Evolutionary conservation across 805 yeast genomes (phyloP).

Genomic region (Candida peoriensis): DNA sequence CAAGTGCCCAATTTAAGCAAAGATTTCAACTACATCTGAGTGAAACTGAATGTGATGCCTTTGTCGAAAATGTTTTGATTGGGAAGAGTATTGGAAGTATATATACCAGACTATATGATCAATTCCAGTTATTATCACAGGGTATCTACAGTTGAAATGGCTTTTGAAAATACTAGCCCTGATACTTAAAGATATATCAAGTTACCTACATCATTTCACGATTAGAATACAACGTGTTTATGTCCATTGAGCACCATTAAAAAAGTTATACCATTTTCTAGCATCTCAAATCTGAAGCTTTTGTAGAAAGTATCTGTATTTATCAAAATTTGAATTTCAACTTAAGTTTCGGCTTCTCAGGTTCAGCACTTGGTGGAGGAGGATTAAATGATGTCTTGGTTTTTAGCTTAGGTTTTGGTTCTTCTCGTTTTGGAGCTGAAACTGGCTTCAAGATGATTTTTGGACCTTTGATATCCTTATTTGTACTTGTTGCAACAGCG

Average conservation of each 20-base stretch:
- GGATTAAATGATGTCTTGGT: too few relatives aligned
- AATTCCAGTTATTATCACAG: slow-evolving; percentile 89
- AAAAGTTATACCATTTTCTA: not conserved
- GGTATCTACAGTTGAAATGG: slow-evolving; percentile 69
- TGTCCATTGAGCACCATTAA: not conserved
- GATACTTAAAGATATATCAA: slow-evolving; percentile 5
- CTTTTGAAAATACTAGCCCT: not conserved
- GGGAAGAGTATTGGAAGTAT: slow-evolving; percentile 81
- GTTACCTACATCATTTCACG: not conserved
- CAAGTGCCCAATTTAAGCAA: slow-evolving; percentile 73
- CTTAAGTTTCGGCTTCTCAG: slow-evolving; percentile 11
- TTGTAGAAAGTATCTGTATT: not conserved
- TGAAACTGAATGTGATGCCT: slow-evolving; percentile 67
- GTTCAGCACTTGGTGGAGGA: not conserved
- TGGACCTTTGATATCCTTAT: not conserved
- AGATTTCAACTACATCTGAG: slow-evolving; percentile 73
- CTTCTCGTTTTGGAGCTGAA: too few relatives aligned
- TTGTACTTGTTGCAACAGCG: too few relatives aligned
- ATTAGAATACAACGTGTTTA: not conserved
- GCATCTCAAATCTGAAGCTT: too few relatives aligned
- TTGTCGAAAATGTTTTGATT: slow-evolving; percentile 73
- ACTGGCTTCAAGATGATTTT: slow-evolving; percentile 1
- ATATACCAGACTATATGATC: slow-evolving; percentile 91
- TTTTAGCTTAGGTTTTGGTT: too few relatives aligned
- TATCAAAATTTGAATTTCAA: slow-evolving; percentile 12